Conservation (phyloP, 441 rosid genomes). For the Adansonia rubrostipa region DNA sequence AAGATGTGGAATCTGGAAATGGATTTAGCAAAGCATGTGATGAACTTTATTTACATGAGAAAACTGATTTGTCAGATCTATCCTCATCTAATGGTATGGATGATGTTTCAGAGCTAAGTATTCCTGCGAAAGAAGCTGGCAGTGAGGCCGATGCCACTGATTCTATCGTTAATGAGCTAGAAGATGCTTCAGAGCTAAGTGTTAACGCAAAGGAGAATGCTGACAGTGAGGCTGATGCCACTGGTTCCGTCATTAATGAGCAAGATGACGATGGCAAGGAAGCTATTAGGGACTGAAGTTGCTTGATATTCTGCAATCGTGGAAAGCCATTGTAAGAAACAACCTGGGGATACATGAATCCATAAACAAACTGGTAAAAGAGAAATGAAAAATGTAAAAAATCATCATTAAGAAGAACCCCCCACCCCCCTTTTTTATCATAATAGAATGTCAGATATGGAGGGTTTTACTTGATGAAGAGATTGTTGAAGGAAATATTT, state of each 20-base stretch:
- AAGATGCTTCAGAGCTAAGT: too few relatives aligned
- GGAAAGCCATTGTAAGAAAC: background rate
- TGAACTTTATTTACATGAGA: slow-evolving; percentile 23
- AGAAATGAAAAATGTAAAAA: background rate
- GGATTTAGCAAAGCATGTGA: slow-evolving; percentile 23
- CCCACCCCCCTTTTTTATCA: background rate
- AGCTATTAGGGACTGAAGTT: slow-evolving; percentile 2
- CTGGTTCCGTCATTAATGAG: too few relatives aligned
- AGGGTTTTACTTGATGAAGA: slow-evolving; percentile 7
- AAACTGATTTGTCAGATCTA: slow-evolving; percentile 17
- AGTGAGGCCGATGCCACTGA: slow-evolving; percentile 16
- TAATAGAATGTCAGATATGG: background rate
- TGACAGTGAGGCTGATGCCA: too few relatives aligned
- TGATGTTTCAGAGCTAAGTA: slow-evolving; percentile 21
- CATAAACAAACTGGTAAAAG: background rate
- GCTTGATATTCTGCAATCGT: slow-evolving; percentile 14
- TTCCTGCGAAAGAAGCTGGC: background rate
- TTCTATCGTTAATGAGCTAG: slow-evolving; percentile 14
- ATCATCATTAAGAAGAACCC: background rate
- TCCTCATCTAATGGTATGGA: slow-evolving; percentile 2
- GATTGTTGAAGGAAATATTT: slow-evolving; percentile 13
- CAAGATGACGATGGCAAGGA: background rate
- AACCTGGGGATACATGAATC: background rate
- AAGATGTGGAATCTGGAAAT: slow-evolving; percentile 29
- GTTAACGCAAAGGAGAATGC: too few relatives aligned